Percentiles rank a stretch among this genome's conserved stretches.
These are phyloP conservation scores for Clohesyomyces aquaticus DNA, from an alignment of 495 filamentous ascomycete genomes.

Conservation along the genomic window DNA sequence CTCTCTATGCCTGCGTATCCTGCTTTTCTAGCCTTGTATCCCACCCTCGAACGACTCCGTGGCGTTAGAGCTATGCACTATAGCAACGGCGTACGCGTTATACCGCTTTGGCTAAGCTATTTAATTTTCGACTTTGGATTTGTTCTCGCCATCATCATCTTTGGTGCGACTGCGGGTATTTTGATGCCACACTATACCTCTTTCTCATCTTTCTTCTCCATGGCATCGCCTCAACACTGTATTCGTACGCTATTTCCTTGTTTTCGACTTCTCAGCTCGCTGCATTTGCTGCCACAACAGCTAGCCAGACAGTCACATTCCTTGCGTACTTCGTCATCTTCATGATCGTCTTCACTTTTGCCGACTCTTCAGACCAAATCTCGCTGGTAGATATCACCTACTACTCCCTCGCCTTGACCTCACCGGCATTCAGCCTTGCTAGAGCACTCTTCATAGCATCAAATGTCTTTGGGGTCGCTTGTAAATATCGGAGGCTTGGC, in stretches of 20 bases:
- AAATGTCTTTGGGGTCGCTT: conserved; percentile 77
- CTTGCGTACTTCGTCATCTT: conserved; percentile 50
- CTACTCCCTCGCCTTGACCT: conserved; percentile 68
- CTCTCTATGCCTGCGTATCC: conserved; percentile 76
- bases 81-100: conserved; percentile 60
- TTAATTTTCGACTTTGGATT: conserved; percentile 75
- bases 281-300: conserved; percentile 75
- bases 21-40: conserved; percentile 84
- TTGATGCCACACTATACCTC: conserved; percentile 76
- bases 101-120: conserved; percentile 78
- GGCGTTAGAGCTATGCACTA: conserved; percentile 84
- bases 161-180: conserved; percentile 68
- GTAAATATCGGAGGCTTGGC: conserved; percentile 59
- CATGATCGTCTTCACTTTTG: conserved; percentile 68
- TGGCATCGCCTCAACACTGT: conserved; percentile 69
- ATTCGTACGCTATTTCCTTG: conserved; percentile 75
- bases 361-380: conserved; percentile 63
- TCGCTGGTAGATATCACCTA: conserved; percentile 64
- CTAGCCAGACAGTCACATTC: conserved; percentile 57
- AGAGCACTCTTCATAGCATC: conserved; percentile 72
- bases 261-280: conserved; percentile 70
- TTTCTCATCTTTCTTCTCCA: conserved; percentile 77
- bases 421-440: conserved; percentile 70
- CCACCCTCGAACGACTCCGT: conserved; percentile 73
- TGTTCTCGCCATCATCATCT: conserved; percentile 61